A percentile compares a stretch with the other conserved stretches of the same genome.
Evolutionary conservation across 208 protist species (phyloP).

Genomic region (Leptomonas pyrrhocoris): DNA sequence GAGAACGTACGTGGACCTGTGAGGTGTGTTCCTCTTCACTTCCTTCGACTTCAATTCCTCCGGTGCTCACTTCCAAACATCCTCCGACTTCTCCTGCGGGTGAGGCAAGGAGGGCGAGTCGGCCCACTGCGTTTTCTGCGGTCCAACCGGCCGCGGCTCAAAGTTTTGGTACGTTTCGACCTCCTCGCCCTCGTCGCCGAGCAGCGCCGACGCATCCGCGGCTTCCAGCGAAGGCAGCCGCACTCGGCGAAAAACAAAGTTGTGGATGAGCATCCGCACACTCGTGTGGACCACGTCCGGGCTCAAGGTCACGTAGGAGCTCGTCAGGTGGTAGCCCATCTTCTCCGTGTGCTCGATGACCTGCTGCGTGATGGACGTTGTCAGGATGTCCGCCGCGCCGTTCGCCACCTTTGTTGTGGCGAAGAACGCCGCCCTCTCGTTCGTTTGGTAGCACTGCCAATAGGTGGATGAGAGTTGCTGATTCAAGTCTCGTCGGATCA

Average conservation of each 20-base stretch:
- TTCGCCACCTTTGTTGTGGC: slow-evolving; percentile 88
- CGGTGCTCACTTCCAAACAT: slow-evolving; percentile 33
- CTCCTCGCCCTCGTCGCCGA: slow-evolving; percentile 46
- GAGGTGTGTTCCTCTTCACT: no score
- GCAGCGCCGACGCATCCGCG: slow-evolving; percentile 54
- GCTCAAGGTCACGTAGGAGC: slow-evolving; percentile 84
- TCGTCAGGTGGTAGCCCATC: slow-evolving; percentile 78
- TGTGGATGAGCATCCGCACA: slow-evolving; percentile 87
- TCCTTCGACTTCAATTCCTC: no score
- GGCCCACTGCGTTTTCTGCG: slow-evolving; percentile 47
- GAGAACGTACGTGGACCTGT: no score
- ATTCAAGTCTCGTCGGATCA: slow-evolving; percentile 78
- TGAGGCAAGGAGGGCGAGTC: slow-evolving; percentile 38
- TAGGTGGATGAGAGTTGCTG: slow-evolving; percentile 83
- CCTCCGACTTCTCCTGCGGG: slow-evolving; percentile 28
- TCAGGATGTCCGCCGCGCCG: slow-evolving; percentile 83
- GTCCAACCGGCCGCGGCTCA: slow-evolving; percentile 56
- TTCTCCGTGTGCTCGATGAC: slow-evolving; percentile 80
- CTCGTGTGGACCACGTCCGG: slow-evolving; percentile 87
- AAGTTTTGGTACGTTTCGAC: slow-evolving; percentile 80
- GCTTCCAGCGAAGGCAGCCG: slow-evolving; percentile 55
- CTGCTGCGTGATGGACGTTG: slow-evolving; percentile 85
- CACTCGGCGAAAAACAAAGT: slow-evolving; percentile 80
- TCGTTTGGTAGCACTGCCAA: slow-evolving; percentile 91
- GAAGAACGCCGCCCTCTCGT: slow-evolving; percentile 86